Evolutionary conservation across 345 rosid species (phyloP).

Genomic region (Odontarrhena argentea): DNA sequence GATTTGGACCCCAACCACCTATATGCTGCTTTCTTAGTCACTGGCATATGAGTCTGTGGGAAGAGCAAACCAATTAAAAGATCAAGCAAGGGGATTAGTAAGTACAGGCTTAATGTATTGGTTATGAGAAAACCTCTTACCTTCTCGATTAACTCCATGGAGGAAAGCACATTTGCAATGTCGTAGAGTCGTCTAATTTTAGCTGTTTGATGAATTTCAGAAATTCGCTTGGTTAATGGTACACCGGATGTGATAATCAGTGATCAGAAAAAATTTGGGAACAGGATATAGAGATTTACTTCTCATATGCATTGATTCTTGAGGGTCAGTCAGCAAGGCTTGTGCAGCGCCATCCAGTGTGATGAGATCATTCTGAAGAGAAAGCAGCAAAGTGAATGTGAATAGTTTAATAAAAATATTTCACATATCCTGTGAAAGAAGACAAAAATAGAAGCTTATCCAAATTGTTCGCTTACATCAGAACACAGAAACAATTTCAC

Average conservation of each 20-base stretch:
- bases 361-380: constrained; percentile 56
- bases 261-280: constrained; percentile 8
- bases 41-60: constrained; percentile 69
- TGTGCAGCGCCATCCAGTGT: constrained; percentile 74
- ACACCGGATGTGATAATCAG: constrained; percentile 6
- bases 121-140: constrained; percentile 28
- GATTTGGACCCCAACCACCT: constrained; percentile 76
- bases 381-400: constrained; percentile 8
- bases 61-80: constrained; percentile 9
- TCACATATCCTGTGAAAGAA: background rate
- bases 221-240: constrained; percentile 27
- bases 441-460: constrained; percentile 11
- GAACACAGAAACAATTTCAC: constrained; percentile 86
- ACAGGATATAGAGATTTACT: constrained; percentile 45
- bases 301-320: constrained; percentile 65
- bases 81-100: background rate
- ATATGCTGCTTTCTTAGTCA: constrained; percentile 73
- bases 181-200: constrained; percentile 85
- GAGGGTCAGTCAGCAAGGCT: constrained; percentile 63
- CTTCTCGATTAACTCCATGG: constrained; percentile 80
- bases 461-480: constrained; percentile 49
- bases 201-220: constrained; percentile 53
- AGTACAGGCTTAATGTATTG: constrained; percentile 2
- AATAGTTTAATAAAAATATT: background rate
- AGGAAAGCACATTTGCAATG: constrained; percentile 82